Evolutionary conservation across 2,329 filamentous ascomycete genomes (phyloP), one percentile per base, ranked within the genome.

Genomic region (Colletotrichum sublineola): DNA sequence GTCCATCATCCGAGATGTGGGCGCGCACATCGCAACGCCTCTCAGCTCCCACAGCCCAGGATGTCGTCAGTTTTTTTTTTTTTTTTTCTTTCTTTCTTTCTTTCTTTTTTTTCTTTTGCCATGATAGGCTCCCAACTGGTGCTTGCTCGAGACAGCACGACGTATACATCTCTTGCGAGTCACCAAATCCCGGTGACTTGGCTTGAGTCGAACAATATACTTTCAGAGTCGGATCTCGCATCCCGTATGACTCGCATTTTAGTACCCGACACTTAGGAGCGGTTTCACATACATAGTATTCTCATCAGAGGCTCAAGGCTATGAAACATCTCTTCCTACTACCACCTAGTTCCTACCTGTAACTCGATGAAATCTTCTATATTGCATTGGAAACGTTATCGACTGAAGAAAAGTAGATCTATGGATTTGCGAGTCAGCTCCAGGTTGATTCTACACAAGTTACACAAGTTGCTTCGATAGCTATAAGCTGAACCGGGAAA

Each of bases 1-100:
- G 52, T 68, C 65, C 52, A 36, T 71, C 57, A 71, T 60, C 58
- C 7, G 52, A 58, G 42, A 57, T 36, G 63, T 52, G 24, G 24
- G 50, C 48, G 64, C 57, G 50, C 57, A 29, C 29, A 57, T 63
- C 68, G 12, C 48, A 36, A 44, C 57, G 65, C 64, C 42, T 38
- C n/a, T 29, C 29, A 48, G 20, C n/a, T 63, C 14, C 6, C 44
- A n/a, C 8, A 20, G n/a, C 46, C 15, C 11, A 12, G 11, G 18
- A 31, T 42, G n/a, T 24, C 1, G 46, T n/a, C 44, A 4, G 44
- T 18, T 15, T 1, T 12, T 40, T 14, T 40, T 11, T 11, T 38
- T n/a, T 18, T 20, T 12, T 36, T 14, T 12, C 12, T 14, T 40
- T 11, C 11, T 38, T 48, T 44, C 14, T 18, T 20, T 12, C 24